Conservation (phyloP, 2,329 filamentous ascomycete genomes). For the Lasiodiplodia hormozganensis region DNA sequence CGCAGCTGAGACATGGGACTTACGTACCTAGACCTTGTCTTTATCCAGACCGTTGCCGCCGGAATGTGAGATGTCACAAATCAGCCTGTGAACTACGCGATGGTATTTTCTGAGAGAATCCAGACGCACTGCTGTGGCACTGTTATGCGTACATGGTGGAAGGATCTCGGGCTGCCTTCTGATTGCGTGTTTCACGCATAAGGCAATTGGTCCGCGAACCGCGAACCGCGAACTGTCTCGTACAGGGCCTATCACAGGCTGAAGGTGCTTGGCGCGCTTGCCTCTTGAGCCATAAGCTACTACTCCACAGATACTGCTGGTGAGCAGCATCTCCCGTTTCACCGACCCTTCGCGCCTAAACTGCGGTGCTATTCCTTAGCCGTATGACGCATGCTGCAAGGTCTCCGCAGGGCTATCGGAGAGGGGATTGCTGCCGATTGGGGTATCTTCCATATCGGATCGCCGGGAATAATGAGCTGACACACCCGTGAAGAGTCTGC, state of each 20-base stretch:
- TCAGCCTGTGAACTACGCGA: not conserved
- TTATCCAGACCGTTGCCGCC: not conserved
- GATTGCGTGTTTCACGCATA: not conserved
- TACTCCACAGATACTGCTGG: too few relatives aligned
- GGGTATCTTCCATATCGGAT: not conserved
- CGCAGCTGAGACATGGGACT: not conserved
- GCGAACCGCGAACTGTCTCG: too few relatives aligned
- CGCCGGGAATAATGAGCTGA: not conserved
- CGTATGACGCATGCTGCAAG: not conserved
- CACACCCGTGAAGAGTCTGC: conserved; percentile 14
- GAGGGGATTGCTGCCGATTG: not conserved
- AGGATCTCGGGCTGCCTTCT: not conserved
- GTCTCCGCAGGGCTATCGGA: not conserved
- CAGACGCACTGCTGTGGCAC: not conserved
- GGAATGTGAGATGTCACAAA: conserved; percentile 10
- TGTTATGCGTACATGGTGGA: not conserved
- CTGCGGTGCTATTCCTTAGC: not conserved
- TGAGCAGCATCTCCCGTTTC: too few relatives aligned
- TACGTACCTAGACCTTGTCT: not conserved
- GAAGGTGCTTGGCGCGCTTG: not conserved
- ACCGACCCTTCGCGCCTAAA: not conserved
- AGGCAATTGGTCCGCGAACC: not conserved
- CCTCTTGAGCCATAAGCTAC: not conserved
- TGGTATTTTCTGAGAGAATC: not conserved
- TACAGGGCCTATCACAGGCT: not conserved